These are phyloP conservation scores for Aspergillus udagawae DNA, from an alignment of 2,329 filamentous ascomycete genomes.

Conservation along the genomic window DNA sequence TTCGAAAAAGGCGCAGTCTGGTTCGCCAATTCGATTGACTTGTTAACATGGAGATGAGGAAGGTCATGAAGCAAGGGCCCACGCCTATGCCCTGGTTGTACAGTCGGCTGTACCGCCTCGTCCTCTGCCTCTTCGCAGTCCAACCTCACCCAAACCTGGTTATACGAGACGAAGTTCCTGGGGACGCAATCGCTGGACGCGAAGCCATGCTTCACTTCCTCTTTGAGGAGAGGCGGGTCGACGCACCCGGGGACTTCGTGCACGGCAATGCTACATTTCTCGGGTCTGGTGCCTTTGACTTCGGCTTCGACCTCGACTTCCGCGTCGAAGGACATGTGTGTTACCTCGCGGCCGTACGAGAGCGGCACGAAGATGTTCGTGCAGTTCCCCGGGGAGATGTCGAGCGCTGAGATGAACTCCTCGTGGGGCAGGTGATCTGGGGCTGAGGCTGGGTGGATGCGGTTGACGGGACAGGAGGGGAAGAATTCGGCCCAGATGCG, in stretches of 20 bases:
- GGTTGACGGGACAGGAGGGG: constrained; percentile 21
- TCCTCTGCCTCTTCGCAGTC: constrained; percentile 20
- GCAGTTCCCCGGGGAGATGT: constrained; percentile 22
- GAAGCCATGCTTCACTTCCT: constrained; percentile 17
- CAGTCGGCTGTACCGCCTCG: not conserved
- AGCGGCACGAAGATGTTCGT: constrained; percentile 23
- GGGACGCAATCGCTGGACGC: constrained; percentile 23
- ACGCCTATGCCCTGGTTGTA: not conserved
- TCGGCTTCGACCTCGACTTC: constrained; percentile 16
- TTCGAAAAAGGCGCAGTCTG: not conserved
- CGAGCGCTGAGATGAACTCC: constrained; percentile 16
- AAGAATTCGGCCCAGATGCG: constrained; percentile 30
- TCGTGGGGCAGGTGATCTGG: constrained; percentile 16
- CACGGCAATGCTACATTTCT: constrained; percentile 29
- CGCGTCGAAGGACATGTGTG: constrained; percentile 25
- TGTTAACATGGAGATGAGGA: not conserved
- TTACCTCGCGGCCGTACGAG: constrained; percentile 19
- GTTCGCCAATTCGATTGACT: not conserved
- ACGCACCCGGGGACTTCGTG: constrained; percentile 31
- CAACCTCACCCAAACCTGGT: constrained; percentile 29
- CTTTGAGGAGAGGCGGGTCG: constrained; percentile 24
- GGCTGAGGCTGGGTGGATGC: not conserved
- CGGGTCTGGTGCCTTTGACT: constrained; percentile 2
- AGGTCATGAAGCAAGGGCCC: not conserved
- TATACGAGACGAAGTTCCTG: constrained; percentile 22